Percentiles rank a stretch among this genome's conserved stretches.
Conservation (phyloP, 176 grass and related monocot genomes). For the Paspalum vaginatum region DNA sequence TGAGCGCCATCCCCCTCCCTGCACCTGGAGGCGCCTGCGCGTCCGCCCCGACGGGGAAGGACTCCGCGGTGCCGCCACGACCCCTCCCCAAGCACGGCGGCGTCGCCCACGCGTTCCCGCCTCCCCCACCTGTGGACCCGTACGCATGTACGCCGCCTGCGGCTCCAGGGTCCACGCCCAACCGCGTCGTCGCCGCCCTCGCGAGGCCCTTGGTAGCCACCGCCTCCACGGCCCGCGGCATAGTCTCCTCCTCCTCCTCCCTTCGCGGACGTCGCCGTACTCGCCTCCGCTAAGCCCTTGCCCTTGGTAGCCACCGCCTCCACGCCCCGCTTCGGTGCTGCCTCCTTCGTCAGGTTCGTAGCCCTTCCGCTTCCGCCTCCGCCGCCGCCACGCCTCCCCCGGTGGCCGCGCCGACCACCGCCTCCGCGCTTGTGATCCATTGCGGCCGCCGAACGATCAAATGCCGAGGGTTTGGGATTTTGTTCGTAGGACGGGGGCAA, state of each 20-base stretch:
- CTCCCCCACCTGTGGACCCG: conserved; percentile 29
- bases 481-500: background rate
- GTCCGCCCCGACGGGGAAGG: background rate
- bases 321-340: no score
- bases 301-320: background rate
- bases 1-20: background rate
- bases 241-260: conserved; percentile 19
- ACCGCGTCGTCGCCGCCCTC: conserved; percentile 10
- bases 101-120: conserved; percentile 36
- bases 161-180: background rate
- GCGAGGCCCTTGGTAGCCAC: background rate
- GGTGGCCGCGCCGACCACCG: background rate
- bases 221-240: conserved; percentile 11
- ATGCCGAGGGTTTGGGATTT: background rate
- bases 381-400: background rate
- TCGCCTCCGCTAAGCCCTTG: background rate
- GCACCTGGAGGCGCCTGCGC: background rate
- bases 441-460: background rate
- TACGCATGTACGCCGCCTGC: background rate
- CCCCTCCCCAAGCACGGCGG: conserved; percentile 20
- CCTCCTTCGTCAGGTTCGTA: no score
- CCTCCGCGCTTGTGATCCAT: conserved; percentile 44
- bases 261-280: background rate
- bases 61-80: background rate
- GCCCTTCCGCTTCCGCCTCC: background rate